Evolutionary conservation across 1,284 basidiomycete species (phyloP).

Genomic region (Ustilago cynodontis): DNA sequence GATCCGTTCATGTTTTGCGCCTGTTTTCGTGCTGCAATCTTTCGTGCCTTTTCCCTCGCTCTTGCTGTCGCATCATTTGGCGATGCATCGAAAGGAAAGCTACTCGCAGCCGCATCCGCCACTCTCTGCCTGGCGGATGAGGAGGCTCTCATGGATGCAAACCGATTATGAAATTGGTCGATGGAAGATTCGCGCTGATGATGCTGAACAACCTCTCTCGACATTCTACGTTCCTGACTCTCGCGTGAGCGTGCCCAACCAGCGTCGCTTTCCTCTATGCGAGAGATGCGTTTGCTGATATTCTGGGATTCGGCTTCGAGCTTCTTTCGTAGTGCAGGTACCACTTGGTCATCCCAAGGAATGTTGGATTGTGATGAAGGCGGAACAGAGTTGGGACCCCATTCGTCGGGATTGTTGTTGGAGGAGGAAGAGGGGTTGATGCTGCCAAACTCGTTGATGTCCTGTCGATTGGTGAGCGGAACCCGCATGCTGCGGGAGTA

Average conservation of each 20-base stretch:
- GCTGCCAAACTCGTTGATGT: constrained; percentile 19
- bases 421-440: not conserved
- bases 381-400: constrained; percentile 48
- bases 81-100: constrained; percentile 18
- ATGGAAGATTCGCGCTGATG: constrained; percentile 33
- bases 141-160: constrained; percentile 16
- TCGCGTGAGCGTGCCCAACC: constrained; percentile 27
- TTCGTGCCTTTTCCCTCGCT: constrained; percentile 39
- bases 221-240: constrained; percentile 14
- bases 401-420: constrained; percentile 21
- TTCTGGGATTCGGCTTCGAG: constrained; percentile 46
- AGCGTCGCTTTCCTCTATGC: constrained; percentile 41
- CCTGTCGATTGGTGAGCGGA: constrained; percentile 22
- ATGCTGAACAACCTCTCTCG: constrained; percentile 31
- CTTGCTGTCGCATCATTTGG: constrained; percentile 30
- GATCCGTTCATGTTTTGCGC: not conserved
- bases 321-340: constrained; percentile 54
- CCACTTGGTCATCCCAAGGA: constrained; percentile 56
- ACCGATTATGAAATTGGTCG: constrained; percentile 48
- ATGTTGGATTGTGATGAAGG: constrained; percentile 19
- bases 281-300: constrained; percentile 48
- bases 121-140: constrained; percentile 3
- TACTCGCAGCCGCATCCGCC: not conserved
- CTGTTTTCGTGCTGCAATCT: constrained; percentile 29
- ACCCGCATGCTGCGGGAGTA: constrained; percentile 32